A percentile compares a stretch with the other conserved stretches of the same genome.
Evolutionary conservation across 2,329 filamentous ascomycete genomes (phyloP).

Genomic region (Zarea fungicola): DNA sequence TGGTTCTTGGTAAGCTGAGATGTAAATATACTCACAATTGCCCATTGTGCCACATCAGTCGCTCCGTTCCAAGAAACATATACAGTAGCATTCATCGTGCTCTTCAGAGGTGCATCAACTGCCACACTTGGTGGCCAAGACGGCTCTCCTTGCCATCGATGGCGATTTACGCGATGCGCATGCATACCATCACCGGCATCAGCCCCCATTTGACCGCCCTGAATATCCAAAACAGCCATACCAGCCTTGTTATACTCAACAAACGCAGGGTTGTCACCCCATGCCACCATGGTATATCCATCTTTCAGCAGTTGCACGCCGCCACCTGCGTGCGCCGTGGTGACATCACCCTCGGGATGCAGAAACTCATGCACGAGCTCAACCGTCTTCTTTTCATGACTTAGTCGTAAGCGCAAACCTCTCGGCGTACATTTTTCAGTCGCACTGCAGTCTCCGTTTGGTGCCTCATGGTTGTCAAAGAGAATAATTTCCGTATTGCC

Average conservation of each 20-base stretch:
- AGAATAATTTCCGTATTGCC: conserved; percentile 28
- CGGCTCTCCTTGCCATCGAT: conserved; percentile 24
- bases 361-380: conserved; percentile 25
- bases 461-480: conserved; percentile 35
- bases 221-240: conserved; percentile 21
- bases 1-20: too few species aligned
- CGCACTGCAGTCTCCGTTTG: conserved; percentile 25
- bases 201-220: conserved; percentile 21
- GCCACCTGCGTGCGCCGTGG: conserved; percentile 25
- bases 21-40: conserved; percentile 20
- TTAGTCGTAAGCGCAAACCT: conserved; percentile 26
- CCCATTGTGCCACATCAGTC: conserved; percentile 24
- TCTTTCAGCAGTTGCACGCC: conserved; percentile 22
- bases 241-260: conserved; percentile 24
- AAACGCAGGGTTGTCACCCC: conserved; percentile 25
- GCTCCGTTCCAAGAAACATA: conserved; percentile 29
- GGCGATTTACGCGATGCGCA: conserved; percentile 25
- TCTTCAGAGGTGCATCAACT: conserved; percentile 21
- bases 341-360: conserved; percentile 21
- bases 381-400: conserved; percentile 24
- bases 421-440: conserved; percentile 23
- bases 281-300: conserved; percentile 24
- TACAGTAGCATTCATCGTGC: conserved; percentile 21
- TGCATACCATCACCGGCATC: conserved; percentile 22
- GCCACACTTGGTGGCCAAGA: conserved; percentile 25